Evolutionary conservation across 306 rosid genomes (phyloP).

Genomic region (Quercus alba): DNA sequence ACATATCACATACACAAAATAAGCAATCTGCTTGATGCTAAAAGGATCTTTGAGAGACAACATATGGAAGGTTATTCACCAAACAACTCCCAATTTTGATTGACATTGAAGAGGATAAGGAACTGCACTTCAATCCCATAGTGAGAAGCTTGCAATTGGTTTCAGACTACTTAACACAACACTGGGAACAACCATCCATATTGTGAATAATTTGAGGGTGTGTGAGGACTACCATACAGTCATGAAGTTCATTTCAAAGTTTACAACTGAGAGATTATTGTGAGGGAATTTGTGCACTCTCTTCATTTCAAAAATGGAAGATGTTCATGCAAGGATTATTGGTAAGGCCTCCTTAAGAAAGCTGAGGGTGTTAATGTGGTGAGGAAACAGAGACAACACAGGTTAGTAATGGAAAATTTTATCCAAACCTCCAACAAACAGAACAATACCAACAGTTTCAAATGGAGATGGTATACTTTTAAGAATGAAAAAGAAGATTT

Average conservation of each 20-base stretch:
- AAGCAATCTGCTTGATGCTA: slow-evolving; percentile 40
- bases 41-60: slow-evolving; percentile 40
- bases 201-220: slow-evolving; percentile 59
- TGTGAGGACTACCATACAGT: slow-evolving; percentile 68
- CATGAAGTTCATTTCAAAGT: slow-evolving; percentile 47
- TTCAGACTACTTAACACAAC: slow-evolving; percentile 46
- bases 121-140: slow-evolving; percentile 25
- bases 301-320: slow-evolving; percentile 52
- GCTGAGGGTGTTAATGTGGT: too few species aligned
- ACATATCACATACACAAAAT: slow-evolving; percentile 35
- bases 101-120: slow-evolving; percentile 61
- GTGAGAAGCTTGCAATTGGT: slow-evolving; percentile 33
- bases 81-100: slow-evolving; percentile 36
- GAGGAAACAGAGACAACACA: too few species aligned
- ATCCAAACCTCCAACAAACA: too few species aligned
- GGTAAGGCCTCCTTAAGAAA: slow-evolving; percentile 33
- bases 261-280: slow-evolving; percentile 39
- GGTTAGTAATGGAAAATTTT: too few species aligned
- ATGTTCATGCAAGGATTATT: slow-evolving; percentile 59
- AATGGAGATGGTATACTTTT: too few species aligned
- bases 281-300: slow-evolving; percentile 57
- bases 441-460: too few species aligned
- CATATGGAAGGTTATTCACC: slow-evolving; percentile 30
- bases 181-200: slow-evolving; percentile 47
- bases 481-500: too few species aligned